These are phyloP conservation scores for Jamesozyma lodderae DNA, from an alignment of 805 yeast species.

Conservation along the genomic window DNA sequence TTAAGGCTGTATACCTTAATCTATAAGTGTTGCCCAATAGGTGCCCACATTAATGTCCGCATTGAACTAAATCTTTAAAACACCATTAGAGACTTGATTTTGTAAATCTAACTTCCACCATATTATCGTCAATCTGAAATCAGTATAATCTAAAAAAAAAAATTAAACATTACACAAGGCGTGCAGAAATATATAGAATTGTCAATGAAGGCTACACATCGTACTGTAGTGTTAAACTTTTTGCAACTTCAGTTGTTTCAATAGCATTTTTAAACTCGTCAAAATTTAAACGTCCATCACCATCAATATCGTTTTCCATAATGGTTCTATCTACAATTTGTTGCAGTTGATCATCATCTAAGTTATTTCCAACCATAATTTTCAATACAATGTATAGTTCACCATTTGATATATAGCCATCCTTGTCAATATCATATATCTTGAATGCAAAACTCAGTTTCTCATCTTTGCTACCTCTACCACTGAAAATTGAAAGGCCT, in stretches of 20 bases:
- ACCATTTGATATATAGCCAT: constrained; percentile 91
- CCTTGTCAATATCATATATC: constrained; percentile 91
- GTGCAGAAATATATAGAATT: no score
- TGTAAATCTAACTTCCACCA: no score
- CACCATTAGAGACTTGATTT: no score
- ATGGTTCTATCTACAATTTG: constrained; percentile 96
- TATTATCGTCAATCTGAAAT: no score
- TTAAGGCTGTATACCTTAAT: no score
- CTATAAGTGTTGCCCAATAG: no score
- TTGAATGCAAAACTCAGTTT: constrained; percentile 84
- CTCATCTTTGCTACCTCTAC: constrained; percentile 70
- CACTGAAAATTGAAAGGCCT: constrained; percentile 80
- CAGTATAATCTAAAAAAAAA: no score
- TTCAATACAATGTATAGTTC: constrained; percentile 85
- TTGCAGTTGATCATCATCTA: constrained; percentile 80
- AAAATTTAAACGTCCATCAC: constrained; percentile 77
- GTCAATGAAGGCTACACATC: no score
- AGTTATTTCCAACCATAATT: constrained; percentile 92
- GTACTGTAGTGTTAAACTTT: constrained; percentile 45
- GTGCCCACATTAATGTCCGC: no score
- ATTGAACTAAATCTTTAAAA: no score
- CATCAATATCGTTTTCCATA: constrained; percentile 82
- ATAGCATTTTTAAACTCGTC: constrained; percentile 73
- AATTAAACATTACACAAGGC: not conserved
- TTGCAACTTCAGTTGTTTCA: constrained; percentile 48